Evolutionary conservation across 306 rosid genomes (phyloP).

Genomic region (Fagus sylvatica): DNA sequence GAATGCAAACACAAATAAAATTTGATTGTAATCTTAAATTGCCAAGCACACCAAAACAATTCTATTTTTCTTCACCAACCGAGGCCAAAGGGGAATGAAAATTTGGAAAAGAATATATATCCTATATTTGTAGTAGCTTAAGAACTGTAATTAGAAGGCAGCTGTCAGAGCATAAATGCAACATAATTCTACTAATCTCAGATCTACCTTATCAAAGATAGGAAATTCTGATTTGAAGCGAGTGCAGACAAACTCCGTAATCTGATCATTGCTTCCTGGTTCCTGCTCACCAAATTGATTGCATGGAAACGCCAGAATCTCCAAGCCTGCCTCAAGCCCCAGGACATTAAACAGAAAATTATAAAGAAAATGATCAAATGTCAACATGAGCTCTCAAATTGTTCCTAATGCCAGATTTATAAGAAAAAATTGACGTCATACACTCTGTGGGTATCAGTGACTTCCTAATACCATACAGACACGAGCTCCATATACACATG

Average conservation of each 20-base stretch:
- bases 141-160: neutral
- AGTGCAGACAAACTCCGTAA: slow-evolving; percentile 74
- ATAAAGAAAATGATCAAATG: neutral
- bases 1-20: neutral
- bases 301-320: slow-evolving; percentile 86
- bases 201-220: slow-evolving; percentile 74
- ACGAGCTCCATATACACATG: neutral
- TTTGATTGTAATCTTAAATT: neutral
- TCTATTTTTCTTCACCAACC: neutral
- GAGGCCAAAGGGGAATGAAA: neutral
- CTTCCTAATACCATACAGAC: neutral
- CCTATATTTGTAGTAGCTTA: neutral
- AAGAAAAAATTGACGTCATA: neutral
- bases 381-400: neutral
- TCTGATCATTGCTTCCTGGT: slow-evolving; percentile 84
- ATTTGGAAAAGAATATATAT: neutral
- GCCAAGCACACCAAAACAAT: neutral
- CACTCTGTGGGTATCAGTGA: neutral
- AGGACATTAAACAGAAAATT: neutral
- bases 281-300: slow-evolving; percentile 85
- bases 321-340: slow-evolving; percentile 53
- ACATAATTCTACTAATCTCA: neutral
- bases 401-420: neutral
- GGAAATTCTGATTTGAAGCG: slow-evolving; percentile 87
- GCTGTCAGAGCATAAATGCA: neutral